phyloP scores from a whole-genome alignment of 2,329 filamentous ascomycete genomes.

The Elsinoe arachidis region DNA sequence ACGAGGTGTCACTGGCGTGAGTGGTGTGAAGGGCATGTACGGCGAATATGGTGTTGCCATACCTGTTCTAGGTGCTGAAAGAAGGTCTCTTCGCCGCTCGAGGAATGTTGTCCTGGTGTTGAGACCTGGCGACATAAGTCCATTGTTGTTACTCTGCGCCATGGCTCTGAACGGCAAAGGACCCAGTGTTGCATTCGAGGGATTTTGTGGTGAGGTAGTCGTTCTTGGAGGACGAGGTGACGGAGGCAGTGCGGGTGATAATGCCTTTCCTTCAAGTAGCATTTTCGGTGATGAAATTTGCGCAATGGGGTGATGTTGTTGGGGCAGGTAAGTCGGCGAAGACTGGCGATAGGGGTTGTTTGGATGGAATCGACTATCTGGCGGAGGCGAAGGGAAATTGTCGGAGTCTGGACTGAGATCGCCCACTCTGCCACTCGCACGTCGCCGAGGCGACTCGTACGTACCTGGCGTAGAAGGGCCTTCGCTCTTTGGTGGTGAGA shows the following conservation, averaged over 20 bases:
- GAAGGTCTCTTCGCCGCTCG: conserved; percentile 25
- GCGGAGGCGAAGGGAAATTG: neutral
- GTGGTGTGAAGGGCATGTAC: conserved; percentile 69
- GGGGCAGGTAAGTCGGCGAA: neutral
- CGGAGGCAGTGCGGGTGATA: conserved; percentile 4
- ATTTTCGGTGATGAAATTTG: conserved; percentile 20
- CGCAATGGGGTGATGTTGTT: conserved; percentile 5
- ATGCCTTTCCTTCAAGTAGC: conserved; percentile 7
- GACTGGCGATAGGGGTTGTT: conserved; percentile 16
- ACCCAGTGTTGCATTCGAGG: conserved; percentile 15
- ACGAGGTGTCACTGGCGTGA: conserved; percentile 68
- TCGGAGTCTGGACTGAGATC: conserved; percentile 4
- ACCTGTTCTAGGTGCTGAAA: conserved; percentile 42
- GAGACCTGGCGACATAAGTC: conserved; percentile 16
- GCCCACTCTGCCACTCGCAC: neutral
- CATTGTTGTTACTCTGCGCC: conserved; percentile 17
- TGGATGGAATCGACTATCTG: neutral
- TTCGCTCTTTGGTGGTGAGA: conserved; percentile 35
- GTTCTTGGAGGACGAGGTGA: conserved; percentile 7
- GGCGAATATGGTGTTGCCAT: conserved; percentile 65
- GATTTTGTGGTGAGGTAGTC: conserved; percentile 2
- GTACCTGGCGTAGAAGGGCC: conserved; percentile 27
- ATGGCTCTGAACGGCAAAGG: conserved; percentile 30
- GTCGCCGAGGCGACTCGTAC: conserved; percentile 2
- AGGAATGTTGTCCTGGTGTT: conserved; percentile 36